Base-by-base conservation (phyloP, 495 filamentous ascomycete species). In the Podospora anserina region DNA sequence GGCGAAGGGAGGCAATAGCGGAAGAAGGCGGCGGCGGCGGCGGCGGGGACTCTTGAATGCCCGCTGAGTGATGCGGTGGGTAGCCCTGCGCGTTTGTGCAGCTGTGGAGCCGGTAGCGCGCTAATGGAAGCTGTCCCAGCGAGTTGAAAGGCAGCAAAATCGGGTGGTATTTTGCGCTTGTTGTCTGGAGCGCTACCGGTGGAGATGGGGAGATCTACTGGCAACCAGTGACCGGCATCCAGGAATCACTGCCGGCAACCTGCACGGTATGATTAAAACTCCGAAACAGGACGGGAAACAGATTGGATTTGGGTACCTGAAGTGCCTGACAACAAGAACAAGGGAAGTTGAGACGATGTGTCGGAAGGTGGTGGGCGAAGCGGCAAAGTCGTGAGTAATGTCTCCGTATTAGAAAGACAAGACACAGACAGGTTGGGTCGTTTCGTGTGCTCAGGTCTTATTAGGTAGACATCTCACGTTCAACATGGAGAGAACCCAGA, bases 141-240 rank as follows among this genome's bases (percentile, higher is more conserved):
- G 67, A 75, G 69, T 73, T 75, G 75, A 70, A 68, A 58, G n/a
- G 18, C 60, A 73, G 66, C 30, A 70, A 68, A 70, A 68, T 64
- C 61, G 58, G 72, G 34, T 65, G 55, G 34, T 23, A 19, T 19
- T 18, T 18, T 58, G 23, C 55, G 23, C n/a, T 19, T 58, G 23
- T 58, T 18, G n/a, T 58, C 18, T 26, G 55, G 7, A 58, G 55
- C 55, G 19, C 55, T 58, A 26, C n/a, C 23, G n/a, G 55, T 58
- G 55, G 55, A 58, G 55, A 58, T 26, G 39, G 39, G 39, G 39
- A 23, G 23, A 49, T 49, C 39, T 49, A 49, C 39, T 49, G 39
- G 39, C 39, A 49, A 49, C 39, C 39, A 49, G 39, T 49, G 39
- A 49, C 39, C 39, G 39, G 39, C 39, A 49, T 16, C 39, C 39